phyloP scores from a whole-genome alignment of 306 rosid species.

The Spatholobus suberectus region DNA sequence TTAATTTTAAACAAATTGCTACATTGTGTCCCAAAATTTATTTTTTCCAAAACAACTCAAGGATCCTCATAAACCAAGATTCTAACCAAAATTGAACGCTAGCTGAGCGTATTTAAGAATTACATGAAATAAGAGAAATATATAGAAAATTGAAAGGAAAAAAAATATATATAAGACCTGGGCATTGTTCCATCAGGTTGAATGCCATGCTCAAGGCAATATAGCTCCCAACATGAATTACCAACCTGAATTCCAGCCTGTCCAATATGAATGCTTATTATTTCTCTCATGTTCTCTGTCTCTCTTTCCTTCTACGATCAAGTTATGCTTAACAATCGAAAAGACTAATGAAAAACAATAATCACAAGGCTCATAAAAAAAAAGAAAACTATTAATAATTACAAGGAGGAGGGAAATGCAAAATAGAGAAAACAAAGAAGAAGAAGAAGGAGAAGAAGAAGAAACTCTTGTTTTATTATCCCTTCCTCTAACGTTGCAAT shows the following conservation, averaged over 20 bases:
- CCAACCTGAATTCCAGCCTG: slow-evolving; percentile 89
- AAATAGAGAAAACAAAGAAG: neutral
- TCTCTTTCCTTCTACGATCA: slow-evolving; percentile 11
- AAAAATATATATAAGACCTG: slow-evolving; percentile 45
- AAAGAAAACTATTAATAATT: neutral
- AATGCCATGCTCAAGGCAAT: slow-evolving; percentile 83
- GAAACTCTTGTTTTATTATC: neutral
- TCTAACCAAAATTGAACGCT: slow-evolving; percentile 10
- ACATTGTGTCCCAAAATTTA: neutral
- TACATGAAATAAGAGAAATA: neutral
- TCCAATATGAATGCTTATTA: slow-evolving; percentile 76
- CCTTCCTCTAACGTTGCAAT: slow-evolving; percentile 25
- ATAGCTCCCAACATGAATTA: slow-evolving; percentile 84
- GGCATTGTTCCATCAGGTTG: slow-evolving; percentile 75
- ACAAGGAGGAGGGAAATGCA: slow-evolving; percentile 13
- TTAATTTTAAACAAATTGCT: neutral
- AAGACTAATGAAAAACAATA: neutral
- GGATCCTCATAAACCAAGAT: neutral
- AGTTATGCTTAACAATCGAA: slow-evolving; percentile 8
- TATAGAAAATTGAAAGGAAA: neutral
- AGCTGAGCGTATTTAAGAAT: neutral
- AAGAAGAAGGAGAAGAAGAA: neutral
- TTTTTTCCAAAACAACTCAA: neutral
- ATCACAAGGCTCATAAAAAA: neutral
- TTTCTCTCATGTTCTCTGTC: slow-evolving; percentile 59